These are phyloP conservation scores for Inga leiocalycina DNA, from an alignment of 306 rosid species.

Conservation along the genomic window DNA sequence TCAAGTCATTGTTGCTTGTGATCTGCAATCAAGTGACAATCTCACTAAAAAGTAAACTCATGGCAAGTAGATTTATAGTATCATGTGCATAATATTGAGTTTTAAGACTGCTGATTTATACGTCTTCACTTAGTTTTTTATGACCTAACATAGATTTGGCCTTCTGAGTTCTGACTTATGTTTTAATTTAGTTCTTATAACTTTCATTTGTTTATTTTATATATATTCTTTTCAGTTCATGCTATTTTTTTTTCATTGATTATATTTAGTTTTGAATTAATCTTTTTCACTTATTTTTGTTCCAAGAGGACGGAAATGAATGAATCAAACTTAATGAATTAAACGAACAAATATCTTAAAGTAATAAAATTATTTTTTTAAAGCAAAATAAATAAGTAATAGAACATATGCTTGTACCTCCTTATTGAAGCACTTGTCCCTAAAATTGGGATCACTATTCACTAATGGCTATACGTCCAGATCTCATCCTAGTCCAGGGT, in stretches of 20 bases:
- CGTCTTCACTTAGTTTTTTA: background rate
- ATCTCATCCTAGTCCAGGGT: background rate
- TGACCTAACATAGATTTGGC: background rate
- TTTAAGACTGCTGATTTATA: conserved; percentile 16
- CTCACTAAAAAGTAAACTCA: background rate
- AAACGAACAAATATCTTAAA: background rate
- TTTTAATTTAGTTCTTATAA: background rate
- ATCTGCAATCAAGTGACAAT: conserved; percentile 13
- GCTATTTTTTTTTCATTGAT: background rate
- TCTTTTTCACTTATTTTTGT: background rate
- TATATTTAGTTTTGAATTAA: background rate
- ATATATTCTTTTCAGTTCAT: background rate
- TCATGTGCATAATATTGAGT: background rate
- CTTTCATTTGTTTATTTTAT: background rate
- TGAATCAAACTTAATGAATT: background rate
- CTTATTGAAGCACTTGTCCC: background rate
- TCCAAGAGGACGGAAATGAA: background rate
- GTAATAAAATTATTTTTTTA: background rate
- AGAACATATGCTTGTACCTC: background rate
- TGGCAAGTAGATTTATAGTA: background rate
- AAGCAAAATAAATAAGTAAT: background rate
- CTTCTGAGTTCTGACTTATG: background rate
- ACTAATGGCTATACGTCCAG: background rate
- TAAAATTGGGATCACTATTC: background rate
- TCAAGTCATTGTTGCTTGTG: conserved; percentile 6